phyloP scores from a whole-genome alignment of 2,329 filamentous ascomycete genomes.

The Xylaria sp. region DNA sequence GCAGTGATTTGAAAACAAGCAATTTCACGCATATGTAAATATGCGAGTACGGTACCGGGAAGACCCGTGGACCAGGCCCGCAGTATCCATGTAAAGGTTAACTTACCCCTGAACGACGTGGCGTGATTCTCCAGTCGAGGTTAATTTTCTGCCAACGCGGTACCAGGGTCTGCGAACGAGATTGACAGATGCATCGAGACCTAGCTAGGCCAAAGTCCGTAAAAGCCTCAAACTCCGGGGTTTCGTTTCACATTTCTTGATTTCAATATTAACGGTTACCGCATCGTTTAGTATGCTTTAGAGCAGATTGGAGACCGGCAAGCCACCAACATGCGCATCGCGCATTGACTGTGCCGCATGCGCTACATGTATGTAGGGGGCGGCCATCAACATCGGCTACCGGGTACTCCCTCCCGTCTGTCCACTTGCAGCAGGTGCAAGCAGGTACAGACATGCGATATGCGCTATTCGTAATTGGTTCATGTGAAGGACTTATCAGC shows the following conservation, averaged over 20 bases:
- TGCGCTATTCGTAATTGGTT: conserved; percentile 41
- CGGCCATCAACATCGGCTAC: conserved; percentile 42
- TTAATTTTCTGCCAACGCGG: conserved; percentile 28
- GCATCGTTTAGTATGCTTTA: conserved; percentile 1
- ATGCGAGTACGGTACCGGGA: conserved; percentile 2
- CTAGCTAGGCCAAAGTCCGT: conserved; percentile 29
- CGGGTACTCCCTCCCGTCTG: conserved; percentile 34
- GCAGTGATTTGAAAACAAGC: neutral
- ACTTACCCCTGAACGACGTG: conserved; percentile 24
- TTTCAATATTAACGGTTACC: conserved; percentile 42
- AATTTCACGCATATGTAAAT: conserved; percentile 9
- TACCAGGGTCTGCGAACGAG: conserved; percentile 30
- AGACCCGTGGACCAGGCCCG: neutral
- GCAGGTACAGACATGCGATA: conserved; percentile 6
- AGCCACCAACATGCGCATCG: conserved; percentile 36
- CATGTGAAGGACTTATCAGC: conserved; percentile 35
- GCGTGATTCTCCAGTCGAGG: conserved; percentile 23
- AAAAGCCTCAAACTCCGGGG: conserved; percentile 21
- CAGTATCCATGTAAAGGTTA: conserved; percentile 10
- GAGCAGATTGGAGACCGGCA: conserved; percentile 14
- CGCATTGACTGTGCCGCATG: conserved; percentile 40
- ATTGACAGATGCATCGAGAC: conserved; percentile 38
- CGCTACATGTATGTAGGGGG: conserved; percentile 33
- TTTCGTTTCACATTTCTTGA: conserved; percentile 11
- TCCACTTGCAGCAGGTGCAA: conserved; percentile 20